Percentiles rank a stretch among this genome's conserved stretches.
Evolutionary conservation across 805 yeast genomes (phyloP).

Genomic region (Citeromyces nyonsensis): DNA sequence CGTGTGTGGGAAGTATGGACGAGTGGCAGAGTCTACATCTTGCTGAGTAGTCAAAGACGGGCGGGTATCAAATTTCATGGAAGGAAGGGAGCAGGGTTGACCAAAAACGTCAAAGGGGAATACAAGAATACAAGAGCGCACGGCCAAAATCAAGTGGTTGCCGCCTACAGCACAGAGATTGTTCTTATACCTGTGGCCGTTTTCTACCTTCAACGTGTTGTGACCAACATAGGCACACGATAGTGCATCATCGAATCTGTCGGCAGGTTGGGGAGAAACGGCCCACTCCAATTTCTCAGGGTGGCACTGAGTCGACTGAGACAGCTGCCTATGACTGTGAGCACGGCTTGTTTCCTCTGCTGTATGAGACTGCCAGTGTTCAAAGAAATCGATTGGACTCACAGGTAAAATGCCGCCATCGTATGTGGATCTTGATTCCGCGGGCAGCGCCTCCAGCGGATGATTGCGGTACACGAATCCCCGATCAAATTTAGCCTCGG

Average conservation of each 20-base stretch:
- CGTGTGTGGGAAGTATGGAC: conserved; percentile 40
- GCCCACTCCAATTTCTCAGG: conserved; percentile 3
- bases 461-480: too few species aligned
- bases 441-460: too few species aligned
- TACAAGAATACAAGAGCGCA: too few species aligned
- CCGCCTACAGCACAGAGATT: background rate
- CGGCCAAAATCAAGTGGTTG: too few species aligned
- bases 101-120: too few species aligned
- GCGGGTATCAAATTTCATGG: conserved; percentile 1
- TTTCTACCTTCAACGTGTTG: conserved; percentile 8
- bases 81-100: background rate
- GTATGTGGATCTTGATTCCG: too few species aligned
- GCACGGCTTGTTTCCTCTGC: conserved; percentile 5
- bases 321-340: conserved; percentile 3
- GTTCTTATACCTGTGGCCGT: conserved; percentile 1
- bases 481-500: too few species aligned
- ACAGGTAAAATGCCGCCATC: conserved; percentile 8
- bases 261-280: conserved; percentile 17
- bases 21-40: conserved; percentile 13
- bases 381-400: conserved; percentile 15
- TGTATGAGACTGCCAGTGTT: conserved; percentile 16
- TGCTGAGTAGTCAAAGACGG: background rate
- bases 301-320: conserved; percentile 7
- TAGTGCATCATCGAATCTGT: conserved; percentile 17
- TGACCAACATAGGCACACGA: conserved; percentile 4